Evolutionary conservation across 192 early-diverging fungal genomes (phyloP).

Genomic region (Gonapodya prolifera): DNA sequence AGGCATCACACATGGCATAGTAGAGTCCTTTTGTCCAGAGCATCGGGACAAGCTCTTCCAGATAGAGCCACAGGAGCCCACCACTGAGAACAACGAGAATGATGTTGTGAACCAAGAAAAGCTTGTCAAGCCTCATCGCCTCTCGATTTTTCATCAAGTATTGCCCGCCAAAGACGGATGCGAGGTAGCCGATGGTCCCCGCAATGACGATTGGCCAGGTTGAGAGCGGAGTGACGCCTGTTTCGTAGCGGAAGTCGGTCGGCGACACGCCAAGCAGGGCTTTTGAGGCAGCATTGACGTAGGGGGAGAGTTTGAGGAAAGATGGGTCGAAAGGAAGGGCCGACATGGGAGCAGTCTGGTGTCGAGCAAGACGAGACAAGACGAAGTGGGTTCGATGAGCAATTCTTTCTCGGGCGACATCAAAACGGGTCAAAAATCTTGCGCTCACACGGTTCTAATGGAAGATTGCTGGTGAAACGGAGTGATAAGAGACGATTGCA

Average conservation of each 20-base stretch:
- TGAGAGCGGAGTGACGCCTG: conserved; percentile 24
- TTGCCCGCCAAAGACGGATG: conserved; percentile 69
- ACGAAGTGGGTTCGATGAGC: too few species aligned
- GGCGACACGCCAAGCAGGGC: background rate
- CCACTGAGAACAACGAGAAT: conserved; percentile 60
- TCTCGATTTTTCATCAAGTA: conserved; percentile 52
- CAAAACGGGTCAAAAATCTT: too few species aligned
- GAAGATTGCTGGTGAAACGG: too few species aligned
- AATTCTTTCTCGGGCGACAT: too few species aligned
- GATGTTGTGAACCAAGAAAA: conserved; percentile 75
- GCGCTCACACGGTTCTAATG: too few species aligned
- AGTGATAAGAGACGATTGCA: too few species aligned
- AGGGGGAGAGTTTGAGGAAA: background rate
- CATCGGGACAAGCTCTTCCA: conserved; percentile 67
- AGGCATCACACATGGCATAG: conserved; percentile 50
- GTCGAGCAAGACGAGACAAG: background rate
- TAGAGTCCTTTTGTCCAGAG: conserved; percentile 54
- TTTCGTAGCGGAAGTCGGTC: conserved; percentile 35
- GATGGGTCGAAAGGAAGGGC: background rate
- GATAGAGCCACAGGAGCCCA: conserved; percentile 52
- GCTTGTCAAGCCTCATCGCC: conserved; percentile 51
- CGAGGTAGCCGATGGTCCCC: conserved; percentile 42
- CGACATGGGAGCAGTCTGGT: background rate
- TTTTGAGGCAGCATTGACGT: background rate
- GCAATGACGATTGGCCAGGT: conserved; percentile 33